phyloP scores from a whole-genome alignment of 352 stramenopile species.

The Phytopythium oedochilum region DNA sequence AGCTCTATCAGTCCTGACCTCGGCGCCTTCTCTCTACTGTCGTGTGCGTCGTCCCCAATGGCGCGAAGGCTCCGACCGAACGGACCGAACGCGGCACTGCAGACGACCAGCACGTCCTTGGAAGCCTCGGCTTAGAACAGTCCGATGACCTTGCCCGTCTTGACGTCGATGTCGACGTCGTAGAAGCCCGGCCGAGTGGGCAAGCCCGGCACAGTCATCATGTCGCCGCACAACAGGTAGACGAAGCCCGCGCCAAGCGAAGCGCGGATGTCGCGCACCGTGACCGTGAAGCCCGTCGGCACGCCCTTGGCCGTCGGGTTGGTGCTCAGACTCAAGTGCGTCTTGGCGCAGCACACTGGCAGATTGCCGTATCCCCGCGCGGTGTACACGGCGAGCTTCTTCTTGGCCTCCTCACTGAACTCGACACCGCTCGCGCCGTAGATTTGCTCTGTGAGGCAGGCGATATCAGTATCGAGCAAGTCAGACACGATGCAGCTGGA shows the following conservation, averaged over 20 bases:
- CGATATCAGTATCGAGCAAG: too few relatives aligned
- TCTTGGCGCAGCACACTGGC: conserved; percentile 98
- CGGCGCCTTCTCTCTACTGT: not conserved
- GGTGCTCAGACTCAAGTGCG: conserved; percentile 96
- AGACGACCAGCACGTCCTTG: not conserved
- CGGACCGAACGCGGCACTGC: not conserved
- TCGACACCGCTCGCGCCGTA: conserved; percentile 95
- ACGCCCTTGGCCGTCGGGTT: conserved; percentile 93
- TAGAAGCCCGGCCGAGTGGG: conserved; percentile 98
- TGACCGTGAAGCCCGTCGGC: conserved; percentile 92
- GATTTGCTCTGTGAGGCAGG: conserved; percentile 85
- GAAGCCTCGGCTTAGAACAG: conserved; percentile 72
- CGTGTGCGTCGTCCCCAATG: not conserved
- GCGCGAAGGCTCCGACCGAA: not conserved
- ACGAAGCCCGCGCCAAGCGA: conserved; percentile 97
- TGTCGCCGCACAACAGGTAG: conserved; percentile 93
- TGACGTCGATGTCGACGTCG: conserved; percentile 95
- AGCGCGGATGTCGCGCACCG: conserved; percentile 93
- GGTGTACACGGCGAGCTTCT: conserved; percentile 93
- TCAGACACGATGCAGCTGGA: too few relatives aligned
- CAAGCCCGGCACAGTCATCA: conserved; percentile 99
- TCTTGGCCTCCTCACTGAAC: conserved; percentile 91
- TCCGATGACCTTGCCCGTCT: conserved; percentile 95
- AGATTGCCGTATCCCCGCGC: conserved; percentile 59
- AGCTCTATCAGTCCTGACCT: not conserved